Evolutionary conservation across 1,139 yeast genomes (phyloP), one percentile per base, ranked within the genome.

Genomic region (Nakaseomyces uthaithaninus): DNA sequence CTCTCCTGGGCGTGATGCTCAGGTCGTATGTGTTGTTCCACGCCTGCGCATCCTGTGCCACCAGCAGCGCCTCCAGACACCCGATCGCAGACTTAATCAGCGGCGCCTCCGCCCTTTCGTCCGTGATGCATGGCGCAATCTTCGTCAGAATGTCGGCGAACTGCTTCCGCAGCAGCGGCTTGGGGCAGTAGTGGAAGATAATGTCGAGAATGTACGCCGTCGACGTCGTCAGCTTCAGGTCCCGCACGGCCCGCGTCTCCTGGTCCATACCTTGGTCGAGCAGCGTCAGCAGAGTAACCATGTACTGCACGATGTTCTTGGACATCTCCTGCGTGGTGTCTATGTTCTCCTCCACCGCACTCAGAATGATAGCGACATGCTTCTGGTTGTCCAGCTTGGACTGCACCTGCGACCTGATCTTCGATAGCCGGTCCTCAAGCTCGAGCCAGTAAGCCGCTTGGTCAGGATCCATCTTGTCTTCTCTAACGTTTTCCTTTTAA

Each of bases 311-410:
- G 25, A 84, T 74, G 14, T 72, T 66, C 39, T 63, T 71, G 45
- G 77, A 75, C 38, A 36, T 18, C 31, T 22, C 33, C 16, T 25
- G 25, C 6, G 26, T 36, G 25, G 38, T 26, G 18, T 19, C 25
- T 40, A 91, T 71, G 51, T 84, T 85, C 52, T 86, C 95, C 60
- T 91, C 98, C 36, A 91, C 91, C 3, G 96, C 95, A 15, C 81
- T 73, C 40, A 91, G 70, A 46, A 89, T 80, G 33, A 86, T 59
- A 6, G 85, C 80, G 43, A 77, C 63, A 54, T 82, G 87, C 57
- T 81, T 82, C 65, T 87, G 96, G 62, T 86, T 85, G 26, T 80
- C 84, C 45, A 87, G 67, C 59, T 85, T 85, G 19, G 95, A 84
- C 47, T 65, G 72, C 51, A 73, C 65, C 55, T 86, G 95, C 6